Conservation (phyloP, 148 eudicot genomes). For the Silene uniflora region DNA sequence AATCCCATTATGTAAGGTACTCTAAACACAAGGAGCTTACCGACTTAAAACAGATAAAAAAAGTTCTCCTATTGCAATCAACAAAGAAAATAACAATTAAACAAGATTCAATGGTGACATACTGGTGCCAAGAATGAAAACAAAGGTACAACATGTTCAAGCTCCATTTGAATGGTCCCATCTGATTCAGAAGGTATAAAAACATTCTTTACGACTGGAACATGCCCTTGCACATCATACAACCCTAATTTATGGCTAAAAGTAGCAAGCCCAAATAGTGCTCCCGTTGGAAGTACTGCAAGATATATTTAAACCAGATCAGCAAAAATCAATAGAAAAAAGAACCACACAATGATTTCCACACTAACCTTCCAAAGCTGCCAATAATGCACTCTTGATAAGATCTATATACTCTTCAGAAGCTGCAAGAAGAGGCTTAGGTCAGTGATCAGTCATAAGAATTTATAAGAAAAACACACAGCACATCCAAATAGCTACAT, state of each 20-base stretch:
- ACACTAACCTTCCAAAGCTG: slow-evolving; percentile 79
- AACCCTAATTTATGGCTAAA: slow-evolving; percentile 91
- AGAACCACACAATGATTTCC: neutral
- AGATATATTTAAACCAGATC: slow-evolving; percentile 11
- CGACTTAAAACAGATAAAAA: neutral
- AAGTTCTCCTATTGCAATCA: neutral
- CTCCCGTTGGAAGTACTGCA: slow-evolving; percentile 79
- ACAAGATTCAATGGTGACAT: slow-evolving; percentile 30
- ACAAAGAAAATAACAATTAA: neutral
- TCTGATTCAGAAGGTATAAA: slow-evolving; percentile 69
- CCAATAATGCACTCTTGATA: slow-evolving; percentile 85
- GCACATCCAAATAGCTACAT: neutral
- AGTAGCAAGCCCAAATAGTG: slow-evolving; percentile 92
- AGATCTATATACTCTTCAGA: slow-evolving; percentile 96
- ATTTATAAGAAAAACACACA: neutral
- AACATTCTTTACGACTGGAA: slow-evolving; percentile 87
- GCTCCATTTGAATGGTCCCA: slow-evolving; percentile 59
- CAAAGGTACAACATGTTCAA: slow-evolving; percentile 92
- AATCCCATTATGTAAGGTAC: slow-evolving; percentile 12
- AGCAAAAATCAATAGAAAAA: slow-evolving; percentile 1
- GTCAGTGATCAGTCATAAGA: slow-evolving; percentile 7
- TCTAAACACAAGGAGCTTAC: neutral
- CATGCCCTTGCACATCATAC: slow-evolving; percentile 95
- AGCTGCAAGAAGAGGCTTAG: slow-evolving; percentile 44
- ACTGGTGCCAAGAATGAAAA: slow-evolving; percentile 93